These are phyloP conservation scores for Salvia splendens DNA, from an alignment of 257 asterid genomes.

Conservation along the genomic window DNA sequence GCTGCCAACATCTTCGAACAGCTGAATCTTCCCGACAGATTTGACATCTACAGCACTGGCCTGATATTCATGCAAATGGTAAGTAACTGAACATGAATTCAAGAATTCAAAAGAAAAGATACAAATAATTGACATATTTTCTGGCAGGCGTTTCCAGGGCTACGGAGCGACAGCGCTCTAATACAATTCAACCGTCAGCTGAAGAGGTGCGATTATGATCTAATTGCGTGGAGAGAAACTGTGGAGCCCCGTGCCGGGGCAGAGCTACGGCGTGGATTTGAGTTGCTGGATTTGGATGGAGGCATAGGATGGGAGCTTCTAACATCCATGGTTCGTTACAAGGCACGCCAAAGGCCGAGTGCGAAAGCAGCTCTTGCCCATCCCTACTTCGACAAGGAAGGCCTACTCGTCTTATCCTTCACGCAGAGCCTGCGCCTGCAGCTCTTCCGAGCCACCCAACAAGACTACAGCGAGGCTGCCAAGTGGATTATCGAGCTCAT, in stretches of 20 bases:
- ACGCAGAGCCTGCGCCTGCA: constrained; percentile 82
- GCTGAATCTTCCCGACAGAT: constrained; percentile 93
- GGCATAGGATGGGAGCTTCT: constrained; percentile 96
- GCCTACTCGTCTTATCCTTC: constrained; percentile 74
- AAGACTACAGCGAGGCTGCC: constrained; percentile 86
- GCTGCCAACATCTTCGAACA: constrained; percentile 37
- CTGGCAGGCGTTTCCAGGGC: constrained; percentile 72
- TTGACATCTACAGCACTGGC: constrained; percentile 87
- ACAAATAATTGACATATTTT: background rate
- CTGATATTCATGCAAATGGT: constrained; percentile 94
- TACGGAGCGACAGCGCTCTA: constrained; percentile 68
- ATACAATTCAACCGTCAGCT: constrained; percentile 90
- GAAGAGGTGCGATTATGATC: constrained; percentile 77
- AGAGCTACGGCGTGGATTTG: constrained; percentile 82
- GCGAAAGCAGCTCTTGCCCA: constrained; percentile 91
- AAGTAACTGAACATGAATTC: constrained; percentile 15
- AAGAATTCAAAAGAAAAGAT: background rate
- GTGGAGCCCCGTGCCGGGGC: constrained; percentile 81
- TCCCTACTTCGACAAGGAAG: constrained; percentile 93
- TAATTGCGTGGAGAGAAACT: constrained; percentile 69
- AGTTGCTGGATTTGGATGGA: constrained; percentile 76
- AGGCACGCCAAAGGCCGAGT: constrained; percentile 80
- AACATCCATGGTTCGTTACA: constrained; percentile 85
- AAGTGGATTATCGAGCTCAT: constrained; percentile 74
- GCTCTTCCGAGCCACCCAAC: constrained; percentile 78